Evolutionary conservation across 495 filamentous ascomycete species (phyloP).

Genomic region (Podospora pseudoanserina): DNA sequence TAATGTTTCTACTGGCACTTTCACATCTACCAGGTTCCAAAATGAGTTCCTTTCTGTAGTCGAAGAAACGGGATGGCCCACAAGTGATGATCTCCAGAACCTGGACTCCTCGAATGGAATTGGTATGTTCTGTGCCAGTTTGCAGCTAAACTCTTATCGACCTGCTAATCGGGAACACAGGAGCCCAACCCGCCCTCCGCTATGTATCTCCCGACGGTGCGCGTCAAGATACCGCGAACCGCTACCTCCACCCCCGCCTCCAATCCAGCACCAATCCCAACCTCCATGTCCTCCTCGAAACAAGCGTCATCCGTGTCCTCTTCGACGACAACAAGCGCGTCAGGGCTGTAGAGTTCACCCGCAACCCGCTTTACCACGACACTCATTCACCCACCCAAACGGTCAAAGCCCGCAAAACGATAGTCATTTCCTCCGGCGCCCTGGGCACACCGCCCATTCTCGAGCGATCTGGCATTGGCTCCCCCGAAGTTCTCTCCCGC

Average conservation of each 20-base stretch:
- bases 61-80: conserved; percentile 38
- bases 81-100: conserved; percentile 43
- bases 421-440: conserved; percentile 58
- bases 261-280: conserved; percentile 42
- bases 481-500: conserved; percentile 31
- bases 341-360: conserved; percentile 41
- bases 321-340: conserved; percentile 45
- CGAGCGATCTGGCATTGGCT: conserved; percentile 61
- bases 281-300: conserved; percentile 49
- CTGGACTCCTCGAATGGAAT: conserved; percentile 23
- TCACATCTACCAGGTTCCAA: conserved; percentile 29
- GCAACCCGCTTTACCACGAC: conserved; percentile 30
- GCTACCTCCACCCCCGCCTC: conserved; percentile 45
- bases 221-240: conserved; percentile 44
- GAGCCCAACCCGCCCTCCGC: conserved; percentile 31
- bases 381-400: conserved; percentile 19
- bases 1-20: conserved; percentile 43
- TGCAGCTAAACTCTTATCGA: background rate
- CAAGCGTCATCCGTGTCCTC: conserved; percentile 47
- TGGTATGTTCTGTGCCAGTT: background rate
- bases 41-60: conserved; percentile 46
- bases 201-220: conserved; percentile 41
- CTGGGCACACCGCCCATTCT: conserved; percentile 54
- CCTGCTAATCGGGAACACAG: background rate
- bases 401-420: conserved; percentile 45